Evolutionary conservation across 169 alveolate species (phyloP).

Genomic region (Babesia ovata): DNA sequence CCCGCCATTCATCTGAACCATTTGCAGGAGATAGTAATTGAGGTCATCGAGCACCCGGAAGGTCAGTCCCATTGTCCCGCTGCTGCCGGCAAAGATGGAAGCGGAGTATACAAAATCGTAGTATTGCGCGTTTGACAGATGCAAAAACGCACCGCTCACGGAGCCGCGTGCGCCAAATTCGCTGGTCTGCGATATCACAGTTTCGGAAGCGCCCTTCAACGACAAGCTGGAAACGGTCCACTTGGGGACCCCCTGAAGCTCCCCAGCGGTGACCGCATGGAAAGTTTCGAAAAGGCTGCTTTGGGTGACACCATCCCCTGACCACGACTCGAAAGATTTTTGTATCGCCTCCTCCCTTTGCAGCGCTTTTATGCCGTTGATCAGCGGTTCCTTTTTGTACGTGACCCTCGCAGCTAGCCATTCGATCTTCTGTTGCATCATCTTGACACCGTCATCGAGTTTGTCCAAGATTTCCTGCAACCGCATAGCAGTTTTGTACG

Average conservation of each 20-base stretch:
- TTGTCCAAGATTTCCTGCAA: slow-evolving; percentile 37
- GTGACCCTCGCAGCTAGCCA: slow-evolving; percentile 58
- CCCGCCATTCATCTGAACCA: slow-evolving; percentile 74
- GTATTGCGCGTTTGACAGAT: slow-evolving; percentile 36
- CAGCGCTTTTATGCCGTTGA: slow-evolving; percentile 35
- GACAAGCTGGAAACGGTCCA: slow-evolving; percentile 52
- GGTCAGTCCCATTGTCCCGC: slow-evolving; percentile 66
- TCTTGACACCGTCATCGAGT: slow-evolving; percentile 47
- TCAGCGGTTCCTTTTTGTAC: slow-evolving; percentile 50
- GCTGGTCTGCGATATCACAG: slow-evolving; percentile 61
- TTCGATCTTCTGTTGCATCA: slow-evolving; percentile 35
- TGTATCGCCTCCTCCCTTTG: slow-evolving; percentile 38
- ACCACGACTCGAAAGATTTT: slow-evolving; percentile 58
- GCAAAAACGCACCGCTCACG: slow-evolving; percentile 51
- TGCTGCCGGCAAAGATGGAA: slow-evolving; percentile 61
- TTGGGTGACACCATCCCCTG: slow-evolving; percentile 29
- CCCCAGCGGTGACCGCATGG: slow-evolving; percentile 38
- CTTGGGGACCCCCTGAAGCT: slow-evolving; percentile 56
- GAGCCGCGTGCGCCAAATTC: slow-evolving; percentile 50
- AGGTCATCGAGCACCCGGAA: slow-evolving; percentile 59
- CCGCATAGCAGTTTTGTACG: neutral
- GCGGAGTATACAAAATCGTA: slow-evolving; percentile 66
- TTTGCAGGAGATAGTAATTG: slow-evolving; percentile 64
- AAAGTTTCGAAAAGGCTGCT: slow-evolving; percentile 28
- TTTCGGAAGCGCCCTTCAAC: slow-evolving; percentile 46